Base-by-base conservation (phyloP, 2,329 filamentous ascomycete species). In the Graphium sp. region DNA sequence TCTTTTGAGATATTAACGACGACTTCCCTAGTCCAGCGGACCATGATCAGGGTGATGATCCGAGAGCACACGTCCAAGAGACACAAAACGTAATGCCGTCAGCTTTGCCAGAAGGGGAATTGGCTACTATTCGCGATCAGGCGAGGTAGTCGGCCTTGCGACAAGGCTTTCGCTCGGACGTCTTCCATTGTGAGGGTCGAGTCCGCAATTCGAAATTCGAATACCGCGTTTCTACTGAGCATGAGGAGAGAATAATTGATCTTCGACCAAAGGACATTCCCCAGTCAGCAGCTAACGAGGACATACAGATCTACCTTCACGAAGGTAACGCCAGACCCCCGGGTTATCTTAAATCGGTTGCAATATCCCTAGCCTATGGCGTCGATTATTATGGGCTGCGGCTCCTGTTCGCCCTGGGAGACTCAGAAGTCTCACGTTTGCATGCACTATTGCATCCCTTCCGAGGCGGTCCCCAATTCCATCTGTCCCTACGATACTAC, bases 1-100 rank as follows among this genome's bases (percentile, higher is more conserved):
- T 58, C 5, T 58, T 56, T 35, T 48, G 35, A 32, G 50, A 59
- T 21, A 37, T 55, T 4, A 36, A 37, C 6, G 53, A 58, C 29
- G 46, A 56, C 25, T 50, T 53, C 28, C 53, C 55, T 6, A 42
- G 39, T 22, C 28, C 30, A 31, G 28, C 17, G n/a, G n/a, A n/a
- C 6, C 20, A 29, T 15, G 13, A 23, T 11, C 28, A 15, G 8
- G 28, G 28, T n/a, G 18, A 15, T 10, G 28, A 24, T 6, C 8
- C 11, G 10, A 23, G 10, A 15, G 28, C 37, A 11, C 42, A 41
- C 29, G 43, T 45, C 31, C 35, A 35, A 26, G 44, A 46, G 32
- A 45, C 42, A 5, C 28, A 34, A 18, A 43, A 36, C 15, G 35
- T 38, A 7, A 28, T 41, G n/a, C 43, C 42, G 1, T 38, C 42